These are phyloP conservation scores for Suillus sp. DNA, from an alignment of 768 basidiomycete species.

Conservation along the genomic window DNA sequence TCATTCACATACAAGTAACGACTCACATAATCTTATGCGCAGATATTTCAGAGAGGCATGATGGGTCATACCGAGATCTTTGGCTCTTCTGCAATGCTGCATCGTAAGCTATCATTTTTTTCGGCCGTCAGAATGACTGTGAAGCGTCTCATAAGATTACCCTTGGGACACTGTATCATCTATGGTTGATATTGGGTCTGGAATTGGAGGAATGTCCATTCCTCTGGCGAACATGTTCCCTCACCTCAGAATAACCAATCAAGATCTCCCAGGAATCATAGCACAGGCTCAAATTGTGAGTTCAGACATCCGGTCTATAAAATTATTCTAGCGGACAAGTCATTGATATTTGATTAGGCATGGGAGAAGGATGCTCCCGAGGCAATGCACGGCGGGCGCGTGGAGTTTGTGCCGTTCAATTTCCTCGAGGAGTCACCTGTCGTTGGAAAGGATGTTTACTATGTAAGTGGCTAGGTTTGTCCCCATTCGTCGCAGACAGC, in stretches of 20 bases:
- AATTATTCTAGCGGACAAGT: neutral
- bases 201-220: slow-evolving; percentile 29
- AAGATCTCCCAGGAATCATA: slow-evolving; percentile 32
- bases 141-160: neutral
- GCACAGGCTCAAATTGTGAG: slow-evolving; percentile 25
- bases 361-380: slow-evolving; percentile 25
- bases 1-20: neutral
- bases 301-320: neutral
- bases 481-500: neutral
- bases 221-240: slow-evolving; percentile 29
- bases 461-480: slow-evolving; percentile 16
- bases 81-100: slow-evolving; percentile 27
- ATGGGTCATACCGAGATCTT: slow-evolving; percentile 21
- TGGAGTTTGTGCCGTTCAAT: slow-evolving; percentile 24
- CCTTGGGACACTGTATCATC: slow-evolving; percentile 29
- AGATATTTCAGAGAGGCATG: slow-evolving; percentile 30
- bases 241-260: slow-evolving; percentile 28
- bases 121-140: neutral
- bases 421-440: slow-evolving; percentile 25
- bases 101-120: slow-evolving; percentile 19
- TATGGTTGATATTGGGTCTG: slow-evolving; percentile 34
- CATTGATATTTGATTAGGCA: slow-evolving; percentile 6
- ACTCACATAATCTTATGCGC: neutral
- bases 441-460: slow-evolving; percentile 26
- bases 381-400: slow-evolving; percentile 19